Percentiles rank a stretch among this genome's conserved stretches.
Conservation (phyloP, 768 basidiomycete genomes). For the Mycena galericulata region DNA sequence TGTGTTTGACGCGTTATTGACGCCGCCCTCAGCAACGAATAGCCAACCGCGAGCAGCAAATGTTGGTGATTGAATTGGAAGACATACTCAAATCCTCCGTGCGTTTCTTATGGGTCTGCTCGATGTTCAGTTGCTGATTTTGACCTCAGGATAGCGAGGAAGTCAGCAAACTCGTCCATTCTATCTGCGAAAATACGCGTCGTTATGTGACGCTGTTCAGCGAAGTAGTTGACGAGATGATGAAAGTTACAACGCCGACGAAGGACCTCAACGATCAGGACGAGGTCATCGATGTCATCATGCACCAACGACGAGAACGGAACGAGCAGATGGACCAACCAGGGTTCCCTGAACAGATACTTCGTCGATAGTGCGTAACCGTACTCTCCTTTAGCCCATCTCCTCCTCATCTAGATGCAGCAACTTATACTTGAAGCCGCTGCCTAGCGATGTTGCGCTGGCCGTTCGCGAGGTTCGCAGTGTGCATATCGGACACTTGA, state of each 20-base stretch:
- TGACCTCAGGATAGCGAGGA: slow-evolving; percentile 72
- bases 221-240: slow-evolving; percentile 89
- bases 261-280: slow-evolving; percentile 91
- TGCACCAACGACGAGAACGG: slow-evolving; percentile 91
- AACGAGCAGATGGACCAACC: slow-evolving; percentile 85
- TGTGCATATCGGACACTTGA: slow-evolving; percentile 87
- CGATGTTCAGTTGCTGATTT: slow-evolving; percentile 24
- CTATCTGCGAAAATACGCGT: slow-evolving; percentile 86
- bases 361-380: slow-evolving; percentile 91
- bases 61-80: slow-evolving; percentile 89
- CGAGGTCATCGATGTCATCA: slow-evolving; percentile 96
- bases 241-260: slow-evolving; percentile 79
- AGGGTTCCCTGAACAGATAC: slow-evolving; percentile 90
- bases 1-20: slow-evolving; percentile 44
- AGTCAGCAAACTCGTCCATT: slow-evolving; percentile 77
- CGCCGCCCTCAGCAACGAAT: slow-evolving; percentile 78
- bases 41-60: slow-evolving; percentile 93
- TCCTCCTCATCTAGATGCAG: slow-evolving; percentile 55
- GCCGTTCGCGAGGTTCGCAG: slow-evolving; percentile 95
- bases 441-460: slow-evolving; percentile 78
- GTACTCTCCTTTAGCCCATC: neutral
- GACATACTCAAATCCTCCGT: slow-evolving; percentile 78
- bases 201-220: slow-evolving; percentile 92
- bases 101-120: slow-evolving; percentile 36
- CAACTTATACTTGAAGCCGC: slow-evolving; percentile 94